Conservation (phyloP, 768 basidiomycete species). For the Jaapia argillacea region DNA sequence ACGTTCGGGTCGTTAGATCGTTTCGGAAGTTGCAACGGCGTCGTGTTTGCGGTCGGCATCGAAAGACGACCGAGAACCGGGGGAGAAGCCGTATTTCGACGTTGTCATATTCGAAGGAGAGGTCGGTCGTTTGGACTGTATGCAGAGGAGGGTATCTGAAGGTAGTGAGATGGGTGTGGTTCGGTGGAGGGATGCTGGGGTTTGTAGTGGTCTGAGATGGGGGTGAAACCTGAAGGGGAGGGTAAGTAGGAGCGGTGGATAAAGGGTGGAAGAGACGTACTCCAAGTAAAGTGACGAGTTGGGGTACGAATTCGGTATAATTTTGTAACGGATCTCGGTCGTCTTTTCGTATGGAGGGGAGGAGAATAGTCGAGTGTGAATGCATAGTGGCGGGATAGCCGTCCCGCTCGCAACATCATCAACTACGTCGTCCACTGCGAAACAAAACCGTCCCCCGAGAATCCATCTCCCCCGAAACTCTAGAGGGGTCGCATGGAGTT, state of each 20-base stretch:
- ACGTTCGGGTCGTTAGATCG: slow-evolving; percentile 70
- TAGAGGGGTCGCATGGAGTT: too few species aligned
- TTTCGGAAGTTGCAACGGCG: slow-evolving; percentile 84
- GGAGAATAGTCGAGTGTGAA: slow-evolving; percentile 55
- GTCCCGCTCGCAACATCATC: slow-evolving; percentile 88
- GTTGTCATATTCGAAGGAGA: too few species aligned
- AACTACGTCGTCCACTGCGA: not conserved
- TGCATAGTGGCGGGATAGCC: slow-evolving; percentile 68
- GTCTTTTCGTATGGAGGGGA: slow-evolving; percentile 10
- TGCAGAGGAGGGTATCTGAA: too few species aligned
- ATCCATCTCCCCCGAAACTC: slow-evolving; percentile 10
- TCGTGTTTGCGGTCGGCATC: slow-evolving; percentile 39
- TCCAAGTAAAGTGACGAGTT: slow-evolving; percentile 82
- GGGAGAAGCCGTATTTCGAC: too few species aligned
- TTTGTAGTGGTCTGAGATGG: too few species aligned
- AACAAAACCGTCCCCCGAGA: slow-evolving; percentile 2
- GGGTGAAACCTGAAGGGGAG: too few species aligned
- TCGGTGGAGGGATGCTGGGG: too few species aligned
- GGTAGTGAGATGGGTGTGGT: too few species aligned
- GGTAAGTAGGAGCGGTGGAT: slow-evolving; percentile 25
- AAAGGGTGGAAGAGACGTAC: slow-evolving; percentile 33
- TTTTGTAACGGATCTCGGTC: slow-evolving; percentile 65
- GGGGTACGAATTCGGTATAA: slow-evolving; percentile 82
- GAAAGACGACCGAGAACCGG: too few species aligned
- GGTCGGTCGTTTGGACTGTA: too few species aligned